Percentiles rank a stretch among this genome's conserved stretches.
These are phyloP conservation scores for Cadophora gregata DNA, from an alignment of 2,329 filamentous ascomycete genomes.

Conservation along the genomic window DNA sequence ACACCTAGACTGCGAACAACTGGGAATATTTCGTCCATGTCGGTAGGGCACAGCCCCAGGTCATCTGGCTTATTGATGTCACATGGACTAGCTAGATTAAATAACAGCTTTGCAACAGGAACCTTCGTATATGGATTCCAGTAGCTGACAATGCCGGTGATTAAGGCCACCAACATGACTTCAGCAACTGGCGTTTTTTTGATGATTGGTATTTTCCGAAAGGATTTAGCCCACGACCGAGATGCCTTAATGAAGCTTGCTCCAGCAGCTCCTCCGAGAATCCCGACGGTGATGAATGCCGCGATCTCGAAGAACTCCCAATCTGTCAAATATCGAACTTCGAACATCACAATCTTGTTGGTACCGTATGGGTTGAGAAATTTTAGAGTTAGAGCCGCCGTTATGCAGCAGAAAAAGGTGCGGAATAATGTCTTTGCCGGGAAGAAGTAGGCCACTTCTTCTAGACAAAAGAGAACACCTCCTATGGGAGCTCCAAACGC, in stretches of 20 bases:
- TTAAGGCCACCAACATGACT: slow-evolving; percentile 82
- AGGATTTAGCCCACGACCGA: slow-evolving; percentile 85
- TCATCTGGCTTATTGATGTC: slow-evolving; percentile 67
- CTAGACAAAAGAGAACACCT: slow-evolving; percentile 89
- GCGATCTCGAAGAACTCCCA: slow-evolving; percentile 94
- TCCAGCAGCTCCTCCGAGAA: slow-evolving; percentile 82
- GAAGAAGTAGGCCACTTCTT: slow-evolving; percentile 98
- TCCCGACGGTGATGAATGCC: slow-evolving; percentile 83
- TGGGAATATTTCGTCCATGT: slow-evolving; percentile 75
- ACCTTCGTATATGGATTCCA: slow-evolving; percentile 93
- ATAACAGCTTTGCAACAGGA: slow-evolving; percentile 86
- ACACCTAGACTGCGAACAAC: slow-evolving; percentile 74
- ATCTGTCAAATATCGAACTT: slow-evolving; percentile 87
- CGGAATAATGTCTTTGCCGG: slow-evolving; percentile 96
- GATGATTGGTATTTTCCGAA: slow-evolving; percentile 80
- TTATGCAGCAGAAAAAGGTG: slow-evolving; percentile 98
- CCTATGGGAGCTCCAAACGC: slow-evolving; percentile 92
- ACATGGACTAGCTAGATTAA: slow-evolving; percentile 90
- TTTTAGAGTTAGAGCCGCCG: slow-evolving; percentile 87
- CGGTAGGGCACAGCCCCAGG: slow-evolving; percentile 78
- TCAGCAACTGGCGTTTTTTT: slow-evolving; percentile 86
- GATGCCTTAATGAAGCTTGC: slow-evolving; percentile 98
- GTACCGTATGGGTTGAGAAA: slow-evolving; percentile 97
- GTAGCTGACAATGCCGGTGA: slow-evolving; percentile 86
- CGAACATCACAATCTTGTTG: slow-evolving; percentile 94